Base-by-base conservation (phyloP, 805 yeast species). In the Spathaspora passalidarum region DNA sequence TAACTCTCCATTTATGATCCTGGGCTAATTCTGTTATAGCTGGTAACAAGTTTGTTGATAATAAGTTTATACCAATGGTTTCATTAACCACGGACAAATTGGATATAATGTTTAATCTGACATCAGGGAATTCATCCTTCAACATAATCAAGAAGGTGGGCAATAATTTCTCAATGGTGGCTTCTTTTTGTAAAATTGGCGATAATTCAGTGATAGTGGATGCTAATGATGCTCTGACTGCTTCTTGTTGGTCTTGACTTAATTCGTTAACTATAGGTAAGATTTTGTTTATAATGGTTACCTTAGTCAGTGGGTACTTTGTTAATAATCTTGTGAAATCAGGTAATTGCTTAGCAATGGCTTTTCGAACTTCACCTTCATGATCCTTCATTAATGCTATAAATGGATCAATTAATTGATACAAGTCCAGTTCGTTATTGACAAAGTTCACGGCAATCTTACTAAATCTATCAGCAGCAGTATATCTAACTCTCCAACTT, bases 401-500 rank as follows among this genome's bases (percentile, higher is more conserved):
- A 61, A 92, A 84, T 39, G 90, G 86, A 35, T 84, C 84, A 40
- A 83, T 80, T 51, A 85, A 75, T 57, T 84, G 73, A 53, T 69
- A 71, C 47, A 80, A 72, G 52, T 82, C 84, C 23, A 73, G 68
- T 34, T 77, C 80, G 42, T 79, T 75, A 50, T 76, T 73, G 54
- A 75, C 73, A 59, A 91, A 83, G 53, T 81, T 82, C 14, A 68
- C 56, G 1, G 95, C 88, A 49, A 94, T 78, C 51, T 75, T 72
- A 55, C 84, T 88, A 60, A 90, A 91, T 57, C 90, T 79, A 63
- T 92, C 97, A n/a, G 97, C 96, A 26, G 96, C 96, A 84, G 94
- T 90, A 68, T 92, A 94, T 60, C 99, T 84, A 47, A 94, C 98
- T 66, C 99, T 83, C 99, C 99, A 94, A 60, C 96, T 86, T 66